phyloP scores from a whole-genome alignment of 495 filamentous ascomycete species.

The Penicillium argentinense region DNA sequence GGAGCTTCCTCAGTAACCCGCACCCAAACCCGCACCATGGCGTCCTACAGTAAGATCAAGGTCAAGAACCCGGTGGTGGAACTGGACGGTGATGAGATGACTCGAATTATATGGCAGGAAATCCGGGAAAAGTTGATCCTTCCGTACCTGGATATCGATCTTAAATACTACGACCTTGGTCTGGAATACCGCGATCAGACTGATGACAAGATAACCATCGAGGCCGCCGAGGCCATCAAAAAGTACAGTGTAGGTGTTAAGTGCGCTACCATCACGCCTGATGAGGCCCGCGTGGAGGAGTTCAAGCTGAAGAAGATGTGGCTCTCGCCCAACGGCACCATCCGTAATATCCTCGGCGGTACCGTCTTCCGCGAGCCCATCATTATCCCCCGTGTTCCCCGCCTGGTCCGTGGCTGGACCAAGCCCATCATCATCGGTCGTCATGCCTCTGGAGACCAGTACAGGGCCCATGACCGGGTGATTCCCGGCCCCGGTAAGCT shows the following conservation, averaged over 20 bases:
- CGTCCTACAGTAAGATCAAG: conserved; percentile 74
- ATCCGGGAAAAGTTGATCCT: conserved; percentile 97
- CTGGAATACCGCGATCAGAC: conserved; percentile 94
- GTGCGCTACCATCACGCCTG: conserved; percentile 98
- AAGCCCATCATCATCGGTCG: conserved; percentile 98
- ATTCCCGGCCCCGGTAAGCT: conserved; percentile 79
- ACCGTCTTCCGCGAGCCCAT: conserved; percentile 99
- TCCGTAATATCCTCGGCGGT: conserved; percentile 91
- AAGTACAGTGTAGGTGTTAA: conserved; percentile 98
- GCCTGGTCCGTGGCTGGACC: conserved; percentile 94
- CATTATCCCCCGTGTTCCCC: conserved; percentile 86
- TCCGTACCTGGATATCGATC: conserved; percentile 92
- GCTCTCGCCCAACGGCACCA: conserved; percentile 97
- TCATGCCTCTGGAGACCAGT: conserved; percentile 98
- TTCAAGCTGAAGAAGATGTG: conserved; percentile 99
- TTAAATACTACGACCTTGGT: conserved; percentile 99
- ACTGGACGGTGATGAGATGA: conserved; percentile 99
- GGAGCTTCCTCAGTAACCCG: conserved; percentile 29
- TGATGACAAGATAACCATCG: conserved; percentile 90
- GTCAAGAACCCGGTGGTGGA: conserved; percentile 97
- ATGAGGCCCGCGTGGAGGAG: conserved; percentile 94
- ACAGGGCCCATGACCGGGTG: conserved; percentile 89
- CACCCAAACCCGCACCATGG: conserved; percentile 46
- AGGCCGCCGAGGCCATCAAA: conserved; percentile 95
- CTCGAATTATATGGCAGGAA: conserved; percentile 95